A percentile compares a stretch with the other conserved stretches of the same genome.
Evolutionary conservation across 2,329 filamentous ascomycete species (phyloP).

Genomic region (Aspergillus sergii): DNA sequence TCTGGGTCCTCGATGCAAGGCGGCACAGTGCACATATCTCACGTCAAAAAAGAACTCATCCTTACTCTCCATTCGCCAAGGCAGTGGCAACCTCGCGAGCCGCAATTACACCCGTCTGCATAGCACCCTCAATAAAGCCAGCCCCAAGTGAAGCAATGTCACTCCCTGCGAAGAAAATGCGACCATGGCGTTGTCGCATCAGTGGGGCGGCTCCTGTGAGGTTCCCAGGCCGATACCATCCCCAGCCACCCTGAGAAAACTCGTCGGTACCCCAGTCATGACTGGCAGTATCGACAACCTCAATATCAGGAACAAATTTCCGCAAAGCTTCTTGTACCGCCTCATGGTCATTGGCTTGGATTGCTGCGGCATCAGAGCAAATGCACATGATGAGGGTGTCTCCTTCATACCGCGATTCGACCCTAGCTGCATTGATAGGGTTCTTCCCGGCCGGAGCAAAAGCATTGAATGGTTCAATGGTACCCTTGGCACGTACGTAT

Average conservation of each 20-base stretch:
- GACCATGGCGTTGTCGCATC: background rate
- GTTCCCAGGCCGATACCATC: background rate
- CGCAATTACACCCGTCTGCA: background rate
- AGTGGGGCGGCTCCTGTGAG: background rate
- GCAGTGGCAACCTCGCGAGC: background rate
- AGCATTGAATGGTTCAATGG: background rate
- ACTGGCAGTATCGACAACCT: background rate
- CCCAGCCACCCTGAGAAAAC: background rate
- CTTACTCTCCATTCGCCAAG: background rate
- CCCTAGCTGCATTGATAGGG: background rate
- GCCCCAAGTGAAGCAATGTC: background rate
- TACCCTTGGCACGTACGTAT: background rate
- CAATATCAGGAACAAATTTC: background rate
- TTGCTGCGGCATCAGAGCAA: background rate
- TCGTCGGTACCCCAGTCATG: background rate
- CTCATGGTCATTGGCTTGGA: background rate
- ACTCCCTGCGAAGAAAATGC: background rate
- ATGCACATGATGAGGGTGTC: background rate
- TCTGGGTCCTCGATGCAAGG: too few relatives aligned
- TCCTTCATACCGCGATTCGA: background rate
- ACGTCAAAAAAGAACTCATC: too few relatives aligned
- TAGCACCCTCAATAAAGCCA: background rate
- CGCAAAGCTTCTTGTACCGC: background rate
- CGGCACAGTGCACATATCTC: too few relatives aligned
- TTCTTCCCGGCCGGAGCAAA: background rate